Evolutionary conservation across 2,329 filamentous ascomycete genomes (phyloP).

Genomic region (Claviceps fusiformis): DNA sequence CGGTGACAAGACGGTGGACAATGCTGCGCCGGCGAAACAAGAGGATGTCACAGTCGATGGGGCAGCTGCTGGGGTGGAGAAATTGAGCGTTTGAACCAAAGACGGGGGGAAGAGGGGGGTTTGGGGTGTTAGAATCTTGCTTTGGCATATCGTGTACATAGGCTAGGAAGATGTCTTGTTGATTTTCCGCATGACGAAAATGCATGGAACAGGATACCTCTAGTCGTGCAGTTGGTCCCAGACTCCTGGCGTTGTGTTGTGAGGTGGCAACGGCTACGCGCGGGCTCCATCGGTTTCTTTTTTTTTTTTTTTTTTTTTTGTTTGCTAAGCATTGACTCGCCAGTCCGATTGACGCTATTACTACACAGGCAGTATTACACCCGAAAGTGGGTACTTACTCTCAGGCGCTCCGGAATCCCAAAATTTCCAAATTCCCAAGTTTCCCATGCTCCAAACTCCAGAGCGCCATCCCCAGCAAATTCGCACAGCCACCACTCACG

Average conservation of each 20-base stretch:
- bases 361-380: neutral
- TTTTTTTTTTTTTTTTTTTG: neutral
- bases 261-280: neutral
- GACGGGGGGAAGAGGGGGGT: too few relatives aligned
- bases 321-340: neutral
- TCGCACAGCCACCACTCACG: neutral
- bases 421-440: too few relatives aligned
- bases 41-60: slow-evolving; percentile 1
- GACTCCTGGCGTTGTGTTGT: neutral
- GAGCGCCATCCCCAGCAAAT: neutral
- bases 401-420: too few relatives aligned
- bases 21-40: neutral
- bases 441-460: too few relatives aligned
- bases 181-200: neutral
- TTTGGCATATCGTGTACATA: too few relatives aligned
- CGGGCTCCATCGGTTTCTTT: neutral
- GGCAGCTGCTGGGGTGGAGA: slow-evolving; percentile 2
- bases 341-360: neutral
- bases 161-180: too few relatives aligned
- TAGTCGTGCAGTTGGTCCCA: too few relatives aligned
- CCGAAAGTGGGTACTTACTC: neutral
- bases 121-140: too few relatives aligned
- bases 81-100: slow-evolving; percentile 3
- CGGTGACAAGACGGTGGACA: neutral
- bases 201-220: neutral